Conservation (phyloP, 2,329 filamentous ascomycete species). For the Fusarium sp. region DNA sequence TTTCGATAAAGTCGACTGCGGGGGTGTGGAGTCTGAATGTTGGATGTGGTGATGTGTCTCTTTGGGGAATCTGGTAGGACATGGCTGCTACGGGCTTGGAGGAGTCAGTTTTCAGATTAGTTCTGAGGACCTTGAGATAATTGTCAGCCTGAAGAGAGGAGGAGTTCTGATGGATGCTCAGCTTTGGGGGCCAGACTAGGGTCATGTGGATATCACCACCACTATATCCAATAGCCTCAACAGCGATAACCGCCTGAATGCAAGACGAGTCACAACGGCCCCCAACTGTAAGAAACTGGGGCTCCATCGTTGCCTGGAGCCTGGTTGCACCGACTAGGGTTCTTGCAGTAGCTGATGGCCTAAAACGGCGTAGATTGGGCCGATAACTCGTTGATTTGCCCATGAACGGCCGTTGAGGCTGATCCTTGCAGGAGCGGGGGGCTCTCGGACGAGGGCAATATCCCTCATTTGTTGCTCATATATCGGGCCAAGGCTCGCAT, state of each 20-base stretch:
- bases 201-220: background rate
- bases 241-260: background rate
- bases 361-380: too few species aligned
- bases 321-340: background rate
- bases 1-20: background rate
- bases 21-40: background rate
- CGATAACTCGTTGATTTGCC: too few species aligned
- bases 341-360: background rate
- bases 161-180: background rate
- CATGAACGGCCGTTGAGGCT: background rate
- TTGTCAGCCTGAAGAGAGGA: background rate
- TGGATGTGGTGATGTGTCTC: background rate
- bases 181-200: background rate
- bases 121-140: background rate
- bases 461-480: background rate
- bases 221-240: background rate
- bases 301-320: background rate
- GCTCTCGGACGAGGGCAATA: background rate
- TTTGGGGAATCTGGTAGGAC: background rate
- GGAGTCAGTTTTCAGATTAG: background rate
- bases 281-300: background rate
- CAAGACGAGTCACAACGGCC: background rate
- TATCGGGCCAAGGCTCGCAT: background rate
- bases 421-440: background rate
- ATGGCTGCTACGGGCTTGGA: background rate